Conservation (phyloP, 352 stramenopile species). For the Chrysophaeum taylorii region DNA sequence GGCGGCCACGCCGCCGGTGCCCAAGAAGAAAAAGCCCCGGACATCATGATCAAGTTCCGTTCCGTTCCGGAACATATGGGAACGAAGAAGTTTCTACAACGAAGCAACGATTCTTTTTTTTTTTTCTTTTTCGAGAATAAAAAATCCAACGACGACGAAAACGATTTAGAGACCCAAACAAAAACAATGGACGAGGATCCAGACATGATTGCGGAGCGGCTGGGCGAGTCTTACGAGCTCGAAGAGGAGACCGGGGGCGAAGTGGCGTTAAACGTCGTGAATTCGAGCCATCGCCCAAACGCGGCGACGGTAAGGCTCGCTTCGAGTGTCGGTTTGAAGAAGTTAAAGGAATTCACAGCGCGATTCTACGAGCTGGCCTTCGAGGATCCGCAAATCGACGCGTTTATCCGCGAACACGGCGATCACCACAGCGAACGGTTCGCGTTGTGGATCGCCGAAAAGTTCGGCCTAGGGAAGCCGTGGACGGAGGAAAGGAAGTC, state of each 20-base stretch:
- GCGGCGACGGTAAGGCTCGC: not conserved
- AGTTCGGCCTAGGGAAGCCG: conserved; percentile 39
- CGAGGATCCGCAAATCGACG: conserved; percentile 39
- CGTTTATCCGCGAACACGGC: conserved; percentile 41
- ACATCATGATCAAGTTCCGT: too few species aligned
- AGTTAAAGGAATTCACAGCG: not conserved
- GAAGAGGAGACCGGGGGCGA: not conserved
- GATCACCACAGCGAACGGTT: conserved; percentile 45
- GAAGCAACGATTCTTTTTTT: too few species aligned
- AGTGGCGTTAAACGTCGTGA: not conserved
- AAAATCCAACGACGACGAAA: too few species aligned
- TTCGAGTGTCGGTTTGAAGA: not conserved
- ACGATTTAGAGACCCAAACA: too few species aligned
- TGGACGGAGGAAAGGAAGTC: conserved; percentile 40
- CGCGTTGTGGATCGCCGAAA: conserved; percentile 50
- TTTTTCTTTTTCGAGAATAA: too few species aligned
- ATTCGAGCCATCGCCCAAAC: not conserved
- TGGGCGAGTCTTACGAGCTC: not conserved
- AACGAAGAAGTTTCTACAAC: too few species aligned
- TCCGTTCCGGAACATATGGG: too few species aligned
- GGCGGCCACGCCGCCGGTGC: too few species aligned
- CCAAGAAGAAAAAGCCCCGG: too few species aligned
- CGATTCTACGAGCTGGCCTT: conserved; percentile 46
- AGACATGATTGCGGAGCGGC: not conserved
- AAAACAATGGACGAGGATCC: not conserved